These are phyloP conservation scores for Penicillium paxilli DNA, from an alignment of 495 filamentous ascomycete species.

Conservation along the genomic window DNA sequence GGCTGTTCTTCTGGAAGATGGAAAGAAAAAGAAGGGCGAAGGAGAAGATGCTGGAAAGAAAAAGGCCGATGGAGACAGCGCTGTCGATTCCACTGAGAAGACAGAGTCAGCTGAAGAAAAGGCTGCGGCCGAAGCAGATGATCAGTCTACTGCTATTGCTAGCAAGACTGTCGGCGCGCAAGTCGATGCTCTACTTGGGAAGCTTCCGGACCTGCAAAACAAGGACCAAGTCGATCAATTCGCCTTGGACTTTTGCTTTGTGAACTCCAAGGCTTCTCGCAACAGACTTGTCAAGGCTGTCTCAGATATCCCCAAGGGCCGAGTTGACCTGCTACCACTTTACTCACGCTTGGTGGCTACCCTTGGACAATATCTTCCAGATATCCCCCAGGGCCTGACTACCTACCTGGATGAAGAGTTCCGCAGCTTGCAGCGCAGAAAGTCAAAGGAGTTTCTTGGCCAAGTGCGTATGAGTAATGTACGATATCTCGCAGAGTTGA, in stretches of 20 bases:
- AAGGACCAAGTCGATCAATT: slow-evolving; percentile 91
- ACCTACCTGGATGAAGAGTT: slow-evolving; percentile 96
- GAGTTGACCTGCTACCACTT: slow-evolving; percentile 84
- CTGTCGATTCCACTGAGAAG: slow-evolving; percentile 31
- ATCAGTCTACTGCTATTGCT: slow-evolving; percentile 88
- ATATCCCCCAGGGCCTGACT: slow-evolving; percentile 88
- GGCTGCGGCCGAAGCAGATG: slow-evolving; percentile 62
- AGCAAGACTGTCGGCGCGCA: slow-evolving; percentile 98
- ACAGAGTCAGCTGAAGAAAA: slow-evolving; percentile 47
- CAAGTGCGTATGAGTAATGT: slow-evolving; percentile 94
- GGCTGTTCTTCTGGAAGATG: slow-evolving; percentile 87
- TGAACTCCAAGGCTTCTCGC: slow-evolving; percentile 97
- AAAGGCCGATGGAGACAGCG: slow-evolving; percentile 39
- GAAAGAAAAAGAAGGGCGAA: slow-evolving; percentile 89
- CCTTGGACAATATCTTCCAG: slow-evolving; percentile 88
- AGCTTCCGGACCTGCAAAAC: slow-evolving; percentile 83
- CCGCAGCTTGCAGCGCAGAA: slow-evolving; percentile 94
- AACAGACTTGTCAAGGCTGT: slow-evolving; percentile 92
- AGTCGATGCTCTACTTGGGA: slow-evolving; percentile 85
- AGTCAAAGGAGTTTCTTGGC: slow-evolving; percentile 94
- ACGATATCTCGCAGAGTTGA: slow-evolving; percentile 93
- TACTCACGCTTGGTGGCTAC: slow-evolving; percentile 94
- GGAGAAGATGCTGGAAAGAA: slow-evolving; percentile 65
- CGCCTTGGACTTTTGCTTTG: slow-evolving; percentile 94
- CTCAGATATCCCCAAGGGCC: slow-evolving; percentile 91